Conservation (phyloP, 129 eudicot genomes). For the Smallanthus sonchifolius region DNA sequence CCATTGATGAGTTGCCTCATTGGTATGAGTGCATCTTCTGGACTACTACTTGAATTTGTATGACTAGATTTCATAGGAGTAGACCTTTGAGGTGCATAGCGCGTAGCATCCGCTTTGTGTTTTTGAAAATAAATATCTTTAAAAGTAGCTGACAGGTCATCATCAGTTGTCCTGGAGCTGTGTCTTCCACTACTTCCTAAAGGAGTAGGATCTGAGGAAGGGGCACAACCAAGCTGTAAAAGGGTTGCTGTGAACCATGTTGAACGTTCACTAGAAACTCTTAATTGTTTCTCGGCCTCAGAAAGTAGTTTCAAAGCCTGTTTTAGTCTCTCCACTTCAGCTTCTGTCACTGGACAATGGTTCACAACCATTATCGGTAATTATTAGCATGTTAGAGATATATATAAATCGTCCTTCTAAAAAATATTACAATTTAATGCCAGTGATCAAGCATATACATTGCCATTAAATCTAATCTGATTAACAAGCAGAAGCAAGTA, state of each 20-base stretch:
- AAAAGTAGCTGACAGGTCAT: conserved; percentile 56
- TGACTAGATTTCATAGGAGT: conserved; percentile 40
- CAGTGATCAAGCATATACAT: background rate
- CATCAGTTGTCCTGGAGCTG: conserved; percentile 73
- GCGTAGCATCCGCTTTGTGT: conserved; percentile 41
- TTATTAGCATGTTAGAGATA: conserved; percentile 1
- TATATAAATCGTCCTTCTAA: background rate
- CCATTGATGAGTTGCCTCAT: conserved; percentile 35
- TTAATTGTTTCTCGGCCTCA: conserved; percentile 87
- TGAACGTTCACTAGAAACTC: conserved; percentile 84
- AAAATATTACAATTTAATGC: background rate
- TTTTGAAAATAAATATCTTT: conserved; percentile 47
- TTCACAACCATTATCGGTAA: background rate
- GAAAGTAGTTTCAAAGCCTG: conserved; percentile 87
- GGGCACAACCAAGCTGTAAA: conserved; percentile 76
- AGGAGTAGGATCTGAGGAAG: conserved; percentile 65
- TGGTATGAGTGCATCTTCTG: conserved; percentile 35
- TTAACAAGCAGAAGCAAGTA: no score
- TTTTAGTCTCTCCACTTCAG: conserved; percentile 71
- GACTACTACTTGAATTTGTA: conserved; percentile 32
- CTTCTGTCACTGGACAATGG: conserved; percentile 54
- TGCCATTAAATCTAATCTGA: background rate
- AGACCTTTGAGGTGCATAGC: conserved; percentile 40
- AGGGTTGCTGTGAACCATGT: conserved; percentile 98
- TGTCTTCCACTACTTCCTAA: conserved; percentile 75